A percentile compares a stretch with the other conserved stretches of the same genome.
phyloP scores from a whole-genome alignment of 2,329 filamentous ascomycete species.

The Sporothrix euskadiensis region DNA sequence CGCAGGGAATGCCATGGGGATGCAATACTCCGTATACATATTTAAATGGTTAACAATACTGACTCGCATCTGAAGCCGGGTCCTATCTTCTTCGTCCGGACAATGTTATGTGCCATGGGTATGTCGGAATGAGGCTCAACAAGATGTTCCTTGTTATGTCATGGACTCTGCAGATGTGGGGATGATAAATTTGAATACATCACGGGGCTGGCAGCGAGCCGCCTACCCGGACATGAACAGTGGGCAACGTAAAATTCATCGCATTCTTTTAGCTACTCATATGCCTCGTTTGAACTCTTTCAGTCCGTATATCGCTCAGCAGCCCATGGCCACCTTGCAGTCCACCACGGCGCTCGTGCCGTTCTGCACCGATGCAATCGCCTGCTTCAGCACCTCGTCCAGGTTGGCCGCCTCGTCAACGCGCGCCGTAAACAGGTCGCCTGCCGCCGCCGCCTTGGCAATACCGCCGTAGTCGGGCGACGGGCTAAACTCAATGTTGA shows the following conservation, averaged over 20 bases:
- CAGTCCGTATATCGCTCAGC: constrained; percentile 36
- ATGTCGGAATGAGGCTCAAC: neutral
- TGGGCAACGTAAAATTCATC: neutral
- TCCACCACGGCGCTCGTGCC: constrained; percentile 57
- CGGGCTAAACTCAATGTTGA: constrained; percentile 62
- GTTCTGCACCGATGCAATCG: constrained; percentile 52
- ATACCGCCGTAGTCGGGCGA: constrained; percentile 61
- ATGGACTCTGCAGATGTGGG: neutral
- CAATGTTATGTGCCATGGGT: neutral
- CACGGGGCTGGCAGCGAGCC: neutral
- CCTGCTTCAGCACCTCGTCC: constrained; percentile 50
- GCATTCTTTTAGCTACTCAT: neutral
- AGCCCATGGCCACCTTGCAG: constrained; percentile 51
- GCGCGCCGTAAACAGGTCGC: constrained; percentile 52
- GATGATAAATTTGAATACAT: neutral
- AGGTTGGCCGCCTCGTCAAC: constrained; percentile 52
- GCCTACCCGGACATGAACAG: neutral
- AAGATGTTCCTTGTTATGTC: neutral
- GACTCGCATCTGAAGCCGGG: neutral
- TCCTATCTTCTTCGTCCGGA: neutral
- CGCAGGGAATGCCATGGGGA: neutral
- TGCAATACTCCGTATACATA: neutral
- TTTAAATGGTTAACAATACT: neutral
- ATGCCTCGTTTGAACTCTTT: constrained; percentile 11
- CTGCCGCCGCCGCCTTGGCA: constrained; percentile 59